Evolutionary conservation across 345 rosid species (phyloP).

Genomic region (Populus tremula): DNA sequence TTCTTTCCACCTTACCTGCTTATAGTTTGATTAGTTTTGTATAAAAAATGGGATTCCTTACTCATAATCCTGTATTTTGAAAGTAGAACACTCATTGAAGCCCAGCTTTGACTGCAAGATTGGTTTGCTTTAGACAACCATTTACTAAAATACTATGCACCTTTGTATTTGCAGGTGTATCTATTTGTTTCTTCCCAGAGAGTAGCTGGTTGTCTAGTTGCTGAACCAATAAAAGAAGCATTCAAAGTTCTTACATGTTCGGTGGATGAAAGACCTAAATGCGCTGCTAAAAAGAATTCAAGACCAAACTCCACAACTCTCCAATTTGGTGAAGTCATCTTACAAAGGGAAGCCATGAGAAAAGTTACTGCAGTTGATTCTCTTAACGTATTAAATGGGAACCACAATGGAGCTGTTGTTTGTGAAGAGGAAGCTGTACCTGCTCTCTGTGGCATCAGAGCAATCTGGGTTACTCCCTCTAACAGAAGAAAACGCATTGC

Average conservation of each 20-base stretch:
- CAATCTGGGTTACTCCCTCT: constrained; percentile 80
- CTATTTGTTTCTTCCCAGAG: constrained; percentile 56
- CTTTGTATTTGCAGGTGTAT: constrained; percentile 53
- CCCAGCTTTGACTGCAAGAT: neutral
- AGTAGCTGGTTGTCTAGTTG: constrained; percentile 67
- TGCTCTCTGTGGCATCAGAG: constrained; percentile 78
- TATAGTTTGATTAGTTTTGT: neutral
- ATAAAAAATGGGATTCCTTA: neutral
- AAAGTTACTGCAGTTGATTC: constrained; percentile 25
- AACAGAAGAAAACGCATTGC: constrained; percentile 80
- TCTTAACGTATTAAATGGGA: constrained; percentile 19
- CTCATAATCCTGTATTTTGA: neutral
- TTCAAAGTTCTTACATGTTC: constrained; percentile 46
- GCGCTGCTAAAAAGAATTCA: constrained; percentile 23
- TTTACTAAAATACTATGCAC: neutral
- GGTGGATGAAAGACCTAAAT: constrained; percentile 19
- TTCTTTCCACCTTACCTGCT: neutral
- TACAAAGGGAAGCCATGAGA: constrained; percentile 55
- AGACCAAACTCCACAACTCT: constrained; percentile 43
- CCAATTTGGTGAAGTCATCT: constrained; percentile 55
- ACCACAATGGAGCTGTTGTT: constrained; percentile 41
- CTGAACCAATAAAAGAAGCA: constrained; percentile 81
- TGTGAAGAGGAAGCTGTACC: constrained; percentile 55
- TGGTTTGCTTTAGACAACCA: neutral
- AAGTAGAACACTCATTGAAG: neutral